Percentiles rank a stretch among this genome's conserved stretches.
phyloP scores from a whole-genome alignment of 108 stramenopile genomes.

The Thalassiosira profunda region DNA sequence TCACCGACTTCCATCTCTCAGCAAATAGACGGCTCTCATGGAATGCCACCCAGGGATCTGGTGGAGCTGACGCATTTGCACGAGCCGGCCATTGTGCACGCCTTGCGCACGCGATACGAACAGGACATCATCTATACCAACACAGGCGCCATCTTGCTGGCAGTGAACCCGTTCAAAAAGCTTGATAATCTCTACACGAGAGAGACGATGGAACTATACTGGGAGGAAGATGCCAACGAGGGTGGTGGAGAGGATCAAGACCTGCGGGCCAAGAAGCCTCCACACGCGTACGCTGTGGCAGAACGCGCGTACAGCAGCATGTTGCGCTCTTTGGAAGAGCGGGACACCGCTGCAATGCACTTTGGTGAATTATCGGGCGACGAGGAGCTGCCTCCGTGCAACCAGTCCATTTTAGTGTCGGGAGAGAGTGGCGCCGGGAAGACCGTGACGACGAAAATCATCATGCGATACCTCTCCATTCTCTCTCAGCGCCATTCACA shows the following conservation, averaged over 20 bases:
- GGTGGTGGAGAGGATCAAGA: constrained; percentile 7
- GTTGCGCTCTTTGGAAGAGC: constrained; percentile 50
- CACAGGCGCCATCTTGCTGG: constrained; percentile 91
- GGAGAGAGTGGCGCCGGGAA: constrained; percentile 91
- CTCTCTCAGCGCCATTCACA: constrained; percentile 52
- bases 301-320: constrained; percentile 92
- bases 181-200: constrained; percentile 34
- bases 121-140: constrained; percentile 86
- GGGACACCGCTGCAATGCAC: constrained; percentile 21
- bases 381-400: constrained; percentile 15
- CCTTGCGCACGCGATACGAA: constrained; percentile 62
- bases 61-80: constrained; percentile 83
- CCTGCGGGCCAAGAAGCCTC: constrained; percentile 43
- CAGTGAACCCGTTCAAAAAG: constrained; percentile 89
- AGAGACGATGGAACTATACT: constrained; percentile 28
- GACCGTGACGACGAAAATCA: constrained; percentile 89
- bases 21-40: background rate
- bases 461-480: constrained; percentile 85
- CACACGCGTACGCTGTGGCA: constrained; percentile 90
- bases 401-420: constrained; percentile 74
- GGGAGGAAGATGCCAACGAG: constrained; percentile 15
- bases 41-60: constrained; percentile 63
- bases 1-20: constrained; percentile 17
- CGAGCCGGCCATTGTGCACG: constrained; percentile 88
- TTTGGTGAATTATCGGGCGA: constrained; percentile 12